Evolutionary conservation across 352 stramenopile species (phyloP).

Genomic region (Phytophthora brassicae): DNA sequence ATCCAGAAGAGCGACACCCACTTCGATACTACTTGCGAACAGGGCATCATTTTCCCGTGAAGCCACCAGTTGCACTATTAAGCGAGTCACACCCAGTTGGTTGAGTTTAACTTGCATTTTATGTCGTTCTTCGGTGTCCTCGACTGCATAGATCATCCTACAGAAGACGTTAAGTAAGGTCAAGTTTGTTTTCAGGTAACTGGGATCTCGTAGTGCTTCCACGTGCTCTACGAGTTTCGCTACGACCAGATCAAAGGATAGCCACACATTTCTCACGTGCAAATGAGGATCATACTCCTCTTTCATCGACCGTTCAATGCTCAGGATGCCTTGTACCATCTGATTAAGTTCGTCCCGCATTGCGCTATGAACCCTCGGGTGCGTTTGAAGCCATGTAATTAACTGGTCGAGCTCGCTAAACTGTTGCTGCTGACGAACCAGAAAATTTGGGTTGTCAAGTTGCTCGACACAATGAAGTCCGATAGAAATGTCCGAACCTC

Average conservation of each 20-base stretch:
- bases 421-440: slow-evolving; percentile 29
- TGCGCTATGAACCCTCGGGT: slow-evolving; percentile 42
- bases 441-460: slow-evolving; percentile 1
- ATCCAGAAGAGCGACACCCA: slow-evolving; percentile 68
- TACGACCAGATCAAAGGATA: slow-evolving; percentile 74
- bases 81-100: slow-evolving; percentile 53
- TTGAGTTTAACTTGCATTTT: slow-evolving; percentile 74
- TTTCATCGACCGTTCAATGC: slow-evolving; percentile 45
- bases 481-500: slow-evolving; percentile 5
- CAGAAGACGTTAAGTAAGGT: slow-evolving; percentile 73
- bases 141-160: slow-evolving; percentile 69
- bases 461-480: slow-evolving; percentile 1
- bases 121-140: slow-evolving; percentile 48
- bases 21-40: slow-evolving; percentile 57
- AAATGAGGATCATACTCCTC: slow-evolving; percentile 49
- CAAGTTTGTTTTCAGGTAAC: slow-evolving; percentile 68
- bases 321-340: slow-evolving; percentile 72
- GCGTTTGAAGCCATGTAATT: slow-evolving; percentile 37
- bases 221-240: slow-evolving; percentile 63
- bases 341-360: slow-evolving; percentile 73
- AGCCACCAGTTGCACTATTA: slow-evolving; percentile 69
- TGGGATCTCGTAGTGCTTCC: slow-evolving; percentile 50
- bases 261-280: slow-evolving; percentile 40
- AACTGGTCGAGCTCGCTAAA: slow-evolving; percentile 56
- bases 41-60: slow-evolving; percentile 54